These are phyloP conservation scores for Grosmannia serpens DNA, from an alignment of 2,329 filamentous ascomycete species.

Conservation along the genomic window DNA sequence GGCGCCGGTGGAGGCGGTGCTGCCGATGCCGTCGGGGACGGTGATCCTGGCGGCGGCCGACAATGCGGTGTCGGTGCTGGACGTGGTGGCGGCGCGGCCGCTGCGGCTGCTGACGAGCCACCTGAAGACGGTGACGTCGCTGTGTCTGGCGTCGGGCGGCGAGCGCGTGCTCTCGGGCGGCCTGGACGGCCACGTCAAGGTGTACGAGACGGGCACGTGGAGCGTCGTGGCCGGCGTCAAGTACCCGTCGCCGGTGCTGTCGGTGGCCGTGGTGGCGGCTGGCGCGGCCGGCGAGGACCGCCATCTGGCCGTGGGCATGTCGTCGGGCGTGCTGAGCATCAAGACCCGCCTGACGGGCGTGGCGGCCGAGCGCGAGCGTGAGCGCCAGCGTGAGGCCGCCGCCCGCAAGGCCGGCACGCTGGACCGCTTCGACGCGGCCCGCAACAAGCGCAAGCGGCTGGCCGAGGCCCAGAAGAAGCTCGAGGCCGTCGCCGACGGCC, in stretches of 20 bases:
- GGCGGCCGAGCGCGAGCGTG: conserved; percentile 8
- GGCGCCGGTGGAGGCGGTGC: conserved; percentile 78
- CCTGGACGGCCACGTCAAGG: conserved; percentile 91
- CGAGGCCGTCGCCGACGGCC: conserved; percentile 62
- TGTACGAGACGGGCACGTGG: conserved; percentile 90
- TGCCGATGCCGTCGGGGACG: conserved; percentile 77
- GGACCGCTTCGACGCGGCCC: conserved; percentile 63
- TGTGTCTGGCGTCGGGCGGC: conserved; percentile 71
- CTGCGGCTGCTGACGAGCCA: conserved; percentile 83
- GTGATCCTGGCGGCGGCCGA: conserved; percentile 76
- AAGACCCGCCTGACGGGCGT: conserved; percentile 13
- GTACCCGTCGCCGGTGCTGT: conserved; percentile 83
- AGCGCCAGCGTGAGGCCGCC: conserved; percentile 46
- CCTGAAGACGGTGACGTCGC: conserved; percentile 90
- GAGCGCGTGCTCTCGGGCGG: conserved; percentile 76
- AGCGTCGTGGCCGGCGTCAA: conserved; percentile 93
- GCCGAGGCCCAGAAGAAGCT: conserved; percentile 40
- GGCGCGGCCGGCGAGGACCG: conserved; percentile 67
- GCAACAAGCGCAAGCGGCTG: conserved; percentile 55
- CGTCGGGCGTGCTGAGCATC: conserved; percentile 64
- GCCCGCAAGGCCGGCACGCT: conserved; percentile 66
- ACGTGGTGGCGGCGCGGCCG: conserved; percentile 82
- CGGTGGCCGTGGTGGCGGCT: conserved; percentile 62
- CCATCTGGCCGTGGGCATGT: conserved; percentile 89
- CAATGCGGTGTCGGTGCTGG: conserved; percentile 80